Evolutionary conservation across 1,284 basidiomycete species (phyloP).

Genomic region (Cryptococcus sp.): DNA sequence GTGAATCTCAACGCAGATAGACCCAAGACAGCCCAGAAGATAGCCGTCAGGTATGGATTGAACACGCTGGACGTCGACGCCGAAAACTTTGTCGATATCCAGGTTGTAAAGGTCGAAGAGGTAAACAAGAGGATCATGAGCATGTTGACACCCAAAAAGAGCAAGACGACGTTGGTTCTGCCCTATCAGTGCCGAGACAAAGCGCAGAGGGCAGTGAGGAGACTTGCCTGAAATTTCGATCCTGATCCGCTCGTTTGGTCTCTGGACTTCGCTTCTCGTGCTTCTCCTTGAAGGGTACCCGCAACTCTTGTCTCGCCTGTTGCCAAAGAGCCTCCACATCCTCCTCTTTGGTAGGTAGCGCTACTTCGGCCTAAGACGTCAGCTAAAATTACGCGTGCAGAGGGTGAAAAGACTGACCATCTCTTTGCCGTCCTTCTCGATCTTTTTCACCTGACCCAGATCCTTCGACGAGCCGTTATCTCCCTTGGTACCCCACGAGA

Average conservation of each 20-base stretch:
- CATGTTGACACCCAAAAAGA: constrained; percentile 83
- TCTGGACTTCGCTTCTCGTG: constrained; percentile 78
- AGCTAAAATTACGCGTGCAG: not conserved
- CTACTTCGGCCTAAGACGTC: constrained; percentile 57
- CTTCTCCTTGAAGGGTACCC: constrained; percentile 52
- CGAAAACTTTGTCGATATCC: constrained; percentile 34
- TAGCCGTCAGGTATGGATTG: constrained; percentile 77
- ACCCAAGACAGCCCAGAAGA: constrained; percentile 75
- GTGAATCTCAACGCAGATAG: constrained; percentile 71
- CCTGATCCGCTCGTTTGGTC: constrained; percentile 73
- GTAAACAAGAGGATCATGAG: constrained; percentile 77
- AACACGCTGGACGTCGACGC: constrained; percentile 56
- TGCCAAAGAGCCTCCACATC: constrained; percentile 81
- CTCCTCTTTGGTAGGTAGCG: constrained; percentile 69
- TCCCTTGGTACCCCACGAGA: constrained; percentile 84
- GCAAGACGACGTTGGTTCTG: constrained; percentile 70
- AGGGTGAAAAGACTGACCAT: constrained; percentile 50
- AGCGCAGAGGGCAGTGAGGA: not conserved
- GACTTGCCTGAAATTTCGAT: constrained; percentile 26
- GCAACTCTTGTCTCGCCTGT: constrained; percentile 62
- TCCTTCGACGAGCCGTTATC: constrained; percentile 80
- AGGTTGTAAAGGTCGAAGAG: constrained; percentile 60
- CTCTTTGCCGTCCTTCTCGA: constrained; percentile 77
- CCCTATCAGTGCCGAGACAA: not conserved
- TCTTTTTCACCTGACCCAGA: constrained; percentile 78